Base-by-base conservation (phyloP, 352 stramenopile genomes). In the Pythium aristosporum region DNA sequence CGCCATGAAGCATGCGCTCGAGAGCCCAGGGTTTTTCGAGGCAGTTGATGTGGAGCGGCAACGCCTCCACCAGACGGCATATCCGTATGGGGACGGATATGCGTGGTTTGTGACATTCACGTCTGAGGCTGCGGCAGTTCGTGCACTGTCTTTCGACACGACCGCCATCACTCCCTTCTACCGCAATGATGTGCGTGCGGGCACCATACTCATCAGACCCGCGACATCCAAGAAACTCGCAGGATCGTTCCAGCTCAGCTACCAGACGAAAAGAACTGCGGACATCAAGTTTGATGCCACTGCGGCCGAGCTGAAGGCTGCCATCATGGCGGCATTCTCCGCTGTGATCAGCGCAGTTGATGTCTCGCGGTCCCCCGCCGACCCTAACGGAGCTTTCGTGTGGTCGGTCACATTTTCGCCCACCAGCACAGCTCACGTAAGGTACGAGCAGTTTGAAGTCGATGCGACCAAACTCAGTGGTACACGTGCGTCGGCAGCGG, bases 71-170 rank as follows among this genome's bases (percentile, higher is more conserved):
- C 57, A 68, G 12, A 77, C 73, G 5, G 5, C n/a, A 13, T 73
- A 70, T 60, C 57, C 69, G 3, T 74, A 62, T 50, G 73, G 70
- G 20, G 73, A 81, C 67, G 77, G 77, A 13, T 83, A 80, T 54
- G 77, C 70, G 12, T 87, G 73, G 75, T 39, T 79, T 30, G 67
- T 87, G 6, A 79, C 73, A 10, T 87, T 84, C 60, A 48, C 65
- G 3, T 82, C 77, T 1, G 73, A 83, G 48, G 72, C 72, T 25
- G 76, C 57, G 12, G 30, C 63, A 3, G 59, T 67, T 4, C 63
- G 62, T 21, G 42, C 66, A 12, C 43, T 77, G 23, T 42, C 59
- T 20, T 83, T 79, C 42, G 63, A 75, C n/a, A 66, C 60, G 3
- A 63, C 13, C 3, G 62, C 30, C 32, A 68, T 77, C 25, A 34